Evolutionary conservation across 2,329 filamentous ascomycete species (phyloP).

Genomic region (Alternaria panax): DNA sequence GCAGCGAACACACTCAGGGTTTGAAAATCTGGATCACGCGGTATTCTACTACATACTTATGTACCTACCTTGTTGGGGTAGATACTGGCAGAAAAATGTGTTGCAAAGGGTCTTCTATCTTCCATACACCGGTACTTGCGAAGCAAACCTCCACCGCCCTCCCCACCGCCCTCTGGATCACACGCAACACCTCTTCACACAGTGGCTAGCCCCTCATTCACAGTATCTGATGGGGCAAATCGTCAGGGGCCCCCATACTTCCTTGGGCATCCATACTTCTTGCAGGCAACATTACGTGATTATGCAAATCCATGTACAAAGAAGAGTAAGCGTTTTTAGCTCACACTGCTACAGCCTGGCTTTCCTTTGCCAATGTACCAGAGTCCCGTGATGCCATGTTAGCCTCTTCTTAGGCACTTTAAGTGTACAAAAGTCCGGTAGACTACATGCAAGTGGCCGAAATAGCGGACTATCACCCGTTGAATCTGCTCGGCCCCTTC

Average conservation of each 20-base stretch:
- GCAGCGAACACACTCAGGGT: conserved; percentile 27
- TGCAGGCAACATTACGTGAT: conserved; percentile 8
- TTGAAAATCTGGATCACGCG: conserved; percentile 16
- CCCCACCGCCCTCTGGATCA: conserved; percentile 4
- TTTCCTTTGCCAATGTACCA: neutral
- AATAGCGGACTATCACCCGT: conserved; percentile 9
- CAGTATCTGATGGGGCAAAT: neutral
- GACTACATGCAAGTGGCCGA: conserved; percentile 31
- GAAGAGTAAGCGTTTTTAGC: neutral
- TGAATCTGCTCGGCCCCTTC: no score
- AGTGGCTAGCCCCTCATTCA: conserved; percentile 4
- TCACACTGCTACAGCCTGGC: neutral
- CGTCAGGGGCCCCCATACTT: neutral
- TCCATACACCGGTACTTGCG: neutral
- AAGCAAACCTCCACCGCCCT: neutral
- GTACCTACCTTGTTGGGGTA: neutral
- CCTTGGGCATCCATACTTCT: no score
- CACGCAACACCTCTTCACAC: conserved; percentile 5
- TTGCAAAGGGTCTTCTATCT: neutral
- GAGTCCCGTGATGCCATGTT: neutral
- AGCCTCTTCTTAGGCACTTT: neutral
- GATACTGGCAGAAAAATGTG: neutral
- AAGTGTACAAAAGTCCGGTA: conserved; percentile 17
- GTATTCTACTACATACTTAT: neutral
- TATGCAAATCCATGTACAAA: conserved; percentile 30